Percentiles rank a stretch among this genome's conserved stretches.
phyloP scores from a whole-genome alignment of 2,329 filamentous ascomycete species.

The Phyllosticta ampelicida region DNA sequence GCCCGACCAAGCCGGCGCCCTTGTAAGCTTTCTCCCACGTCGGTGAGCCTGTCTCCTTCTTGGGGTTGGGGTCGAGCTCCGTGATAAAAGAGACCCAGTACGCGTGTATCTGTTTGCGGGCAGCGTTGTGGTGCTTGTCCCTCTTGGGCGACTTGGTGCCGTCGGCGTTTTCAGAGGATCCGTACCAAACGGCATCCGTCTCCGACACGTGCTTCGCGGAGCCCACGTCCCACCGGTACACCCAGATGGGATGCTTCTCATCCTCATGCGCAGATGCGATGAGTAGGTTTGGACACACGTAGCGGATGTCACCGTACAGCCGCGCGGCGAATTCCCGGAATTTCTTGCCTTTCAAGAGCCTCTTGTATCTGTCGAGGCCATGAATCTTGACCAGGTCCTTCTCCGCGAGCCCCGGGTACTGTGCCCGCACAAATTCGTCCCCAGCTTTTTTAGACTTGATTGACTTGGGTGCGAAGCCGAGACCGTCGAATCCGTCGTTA shows the following conservation, averaged over 20 bases:
- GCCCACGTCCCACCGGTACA: slow-evolving; percentile 40
- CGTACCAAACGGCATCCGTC: slow-evolving; percentile 28
- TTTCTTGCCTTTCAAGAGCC: slow-evolving; percentile 13
- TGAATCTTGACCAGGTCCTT: slow-evolving; percentile 20
- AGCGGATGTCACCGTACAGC: slow-evolving; percentile 39
- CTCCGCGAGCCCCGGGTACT: slow-evolving; percentile 25
- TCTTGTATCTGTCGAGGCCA: slow-evolving; percentile 19
- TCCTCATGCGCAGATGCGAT: slow-evolving; percentile 23
- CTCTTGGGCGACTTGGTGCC: slow-evolving; percentile 7
- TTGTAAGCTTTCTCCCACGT: neutral
- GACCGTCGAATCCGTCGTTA: slow-evolving; percentile 36
- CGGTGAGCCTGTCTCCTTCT: neutral
- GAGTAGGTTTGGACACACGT: slow-evolving; percentile 36
- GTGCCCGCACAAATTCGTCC: slow-evolving; percentile 28
- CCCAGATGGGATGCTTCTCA: slow-evolving; percentile 29
- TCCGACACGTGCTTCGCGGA: slow-evolving; percentile 29
- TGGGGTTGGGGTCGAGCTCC: neutral
- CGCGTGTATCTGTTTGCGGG: slow-evolving; percentile 17
- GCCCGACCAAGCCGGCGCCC: neutral
- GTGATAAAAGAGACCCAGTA: slow-evolving; percentile 35
- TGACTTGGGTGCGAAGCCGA: slow-evolving; percentile 27
- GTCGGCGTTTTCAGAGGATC: slow-evolving; percentile 18
- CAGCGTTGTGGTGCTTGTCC: slow-evolving; percentile 7
- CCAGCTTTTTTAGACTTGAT: slow-evolving; percentile 18
- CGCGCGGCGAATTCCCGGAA: slow-evolving; percentile 28